Evolutionary conservation across 176 grass and related monocot species (phyloP).

Genomic region (Cymbopogon citratus): DNA sequence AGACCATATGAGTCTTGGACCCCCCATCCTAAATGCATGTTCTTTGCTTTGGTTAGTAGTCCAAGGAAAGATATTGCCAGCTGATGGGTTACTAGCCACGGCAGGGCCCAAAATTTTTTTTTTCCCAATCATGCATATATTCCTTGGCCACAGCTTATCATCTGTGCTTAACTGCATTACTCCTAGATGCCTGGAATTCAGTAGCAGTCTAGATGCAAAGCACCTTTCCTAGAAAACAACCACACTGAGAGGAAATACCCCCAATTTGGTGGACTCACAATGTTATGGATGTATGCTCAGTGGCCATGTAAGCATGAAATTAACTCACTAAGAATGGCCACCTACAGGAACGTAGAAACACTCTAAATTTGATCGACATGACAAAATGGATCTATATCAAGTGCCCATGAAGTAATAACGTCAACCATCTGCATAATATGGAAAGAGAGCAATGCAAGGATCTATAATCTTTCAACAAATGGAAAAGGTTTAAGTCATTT

Average conservation of each 20-base stretch:
- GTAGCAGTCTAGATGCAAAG: background rate
- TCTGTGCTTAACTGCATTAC: background rate
- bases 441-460: background rate
- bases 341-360: background rate
- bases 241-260: background rate
- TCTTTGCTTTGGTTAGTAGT: background rate
- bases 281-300: background rate
- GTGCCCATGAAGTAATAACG: background rate
- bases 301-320: background rate
- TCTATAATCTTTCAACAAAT: background rate
- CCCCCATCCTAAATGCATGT: background rate
- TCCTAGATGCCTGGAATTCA: background rate
- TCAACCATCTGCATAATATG: background rate
- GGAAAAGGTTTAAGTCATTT: background rate
- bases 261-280: background rate
- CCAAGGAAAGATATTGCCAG: background rate
- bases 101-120: background rate
- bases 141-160: background rate
- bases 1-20: background rate
- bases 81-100: background rate
- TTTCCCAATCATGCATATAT: background rate
- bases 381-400: background rate
- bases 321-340: background rate
- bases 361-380: background rate
- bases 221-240: constrained; percentile 7